phyloP scores from a whole-genome alignment of 2,329 filamentous ascomycete species.

The Monilinia laxa region DNA sequence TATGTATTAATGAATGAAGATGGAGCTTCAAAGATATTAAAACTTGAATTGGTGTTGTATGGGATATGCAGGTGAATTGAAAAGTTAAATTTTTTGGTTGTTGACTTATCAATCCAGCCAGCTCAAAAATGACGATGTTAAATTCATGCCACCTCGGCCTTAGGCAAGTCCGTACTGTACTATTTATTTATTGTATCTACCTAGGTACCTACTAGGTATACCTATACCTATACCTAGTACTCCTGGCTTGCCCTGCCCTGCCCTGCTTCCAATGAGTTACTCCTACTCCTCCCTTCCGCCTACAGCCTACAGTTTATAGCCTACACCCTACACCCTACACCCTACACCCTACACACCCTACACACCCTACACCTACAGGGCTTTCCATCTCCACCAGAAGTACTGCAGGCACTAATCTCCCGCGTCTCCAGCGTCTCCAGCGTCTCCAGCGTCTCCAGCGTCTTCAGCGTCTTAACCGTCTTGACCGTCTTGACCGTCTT shows the following conservation, averaged over 20 bases:
- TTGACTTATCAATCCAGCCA: not conserved
- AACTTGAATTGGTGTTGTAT: not conserved
- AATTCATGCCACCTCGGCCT: constrained; percentile 2
- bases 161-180: constrained; percentile 14
- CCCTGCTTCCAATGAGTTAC: no score
- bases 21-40: not conserved
- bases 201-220: not conserved
- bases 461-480: no score
- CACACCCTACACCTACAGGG: not conserved
- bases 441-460: no score
- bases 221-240: no score
- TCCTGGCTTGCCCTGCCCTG: no score
- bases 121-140: constrained; percentile 2
- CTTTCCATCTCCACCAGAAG: not conserved
- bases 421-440: not conserved
- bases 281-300: no score
- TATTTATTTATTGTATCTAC: no score
- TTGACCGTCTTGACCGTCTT: no score
- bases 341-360: no score
- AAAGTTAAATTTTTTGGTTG: not conserved
- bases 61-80: no score
- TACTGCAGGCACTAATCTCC: not conserved
- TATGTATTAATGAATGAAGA: not conserved
- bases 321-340: no score
- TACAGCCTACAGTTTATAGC: no score